These are phyloP conservation scores for Tetrahymena elliotti DNA, from an alignment of 73 alveolate species.

Conservation along the genomic window DNA sequence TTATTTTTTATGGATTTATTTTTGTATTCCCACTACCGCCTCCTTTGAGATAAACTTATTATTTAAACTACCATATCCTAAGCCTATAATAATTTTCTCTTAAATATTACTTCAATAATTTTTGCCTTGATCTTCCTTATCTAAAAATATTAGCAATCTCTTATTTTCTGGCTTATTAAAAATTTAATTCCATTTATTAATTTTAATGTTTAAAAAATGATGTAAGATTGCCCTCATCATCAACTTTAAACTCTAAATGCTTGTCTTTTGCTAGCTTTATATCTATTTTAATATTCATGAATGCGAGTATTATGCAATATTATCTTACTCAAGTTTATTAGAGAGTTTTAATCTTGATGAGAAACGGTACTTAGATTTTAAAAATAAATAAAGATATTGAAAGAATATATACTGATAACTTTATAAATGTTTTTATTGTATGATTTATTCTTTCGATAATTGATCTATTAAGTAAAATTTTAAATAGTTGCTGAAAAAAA, in stretches of 20 bases:
- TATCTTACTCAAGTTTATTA: background rate
- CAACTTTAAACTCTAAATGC: background rate
- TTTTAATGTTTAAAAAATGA: no score
- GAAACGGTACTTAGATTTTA: background rate
- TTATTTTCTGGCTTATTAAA: background rate
- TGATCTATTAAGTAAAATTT: background rate
- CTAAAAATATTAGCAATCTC: background rate
- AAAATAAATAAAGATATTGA: background rate
- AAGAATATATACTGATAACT: background rate
- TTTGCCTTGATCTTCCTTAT: background rate
- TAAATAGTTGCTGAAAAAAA: background rate
- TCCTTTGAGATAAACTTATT: background rate
- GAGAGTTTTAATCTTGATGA: background rate
- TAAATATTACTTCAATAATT: background rate
- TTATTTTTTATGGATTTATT: background rate
- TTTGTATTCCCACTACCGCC: background rate
- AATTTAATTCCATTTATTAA: no score
- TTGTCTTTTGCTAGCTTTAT: background rate
- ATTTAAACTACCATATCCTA: background rate
- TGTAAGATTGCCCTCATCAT: background rate
- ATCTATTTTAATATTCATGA: background rate
- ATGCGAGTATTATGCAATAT: no score
- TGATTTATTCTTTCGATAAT: background rate
- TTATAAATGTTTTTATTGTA: background rate
- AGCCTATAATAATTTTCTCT: background rate